A percentile compares a stretch with the other conserved stretches of the same genome.
These are phyloP conservation scores for Vaccinium macrocarpon DNA, from an alignment of 148 eudicot genomes.

Conservation along the genomic window DNA sequence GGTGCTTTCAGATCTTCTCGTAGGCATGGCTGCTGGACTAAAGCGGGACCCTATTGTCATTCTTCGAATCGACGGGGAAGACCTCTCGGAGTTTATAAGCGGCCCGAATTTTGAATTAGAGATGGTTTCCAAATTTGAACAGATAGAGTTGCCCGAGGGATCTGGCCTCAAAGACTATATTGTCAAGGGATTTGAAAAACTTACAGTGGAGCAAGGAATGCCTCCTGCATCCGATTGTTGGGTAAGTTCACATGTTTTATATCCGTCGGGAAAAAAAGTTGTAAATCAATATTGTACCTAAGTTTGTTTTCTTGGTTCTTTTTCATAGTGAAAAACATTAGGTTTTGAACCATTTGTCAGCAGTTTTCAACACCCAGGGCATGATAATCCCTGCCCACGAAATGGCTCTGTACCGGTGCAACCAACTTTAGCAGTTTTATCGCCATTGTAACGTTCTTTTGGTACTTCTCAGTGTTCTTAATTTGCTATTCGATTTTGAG, in stretches of 20 bases:
- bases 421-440: not conserved
- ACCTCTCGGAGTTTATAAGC: slow-evolving; percentile 60
- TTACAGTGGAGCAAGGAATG: slow-evolving; percentile 80
- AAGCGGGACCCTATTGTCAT: slow-evolving; percentile 88
- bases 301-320: not conserved
- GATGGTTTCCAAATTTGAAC: slow-evolving; percentile 47
- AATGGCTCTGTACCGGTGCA: not conserved
- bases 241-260: slow-evolving; percentile 38
- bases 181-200: slow-evolving; percentile 63
- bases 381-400: not conserved
- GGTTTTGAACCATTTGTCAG: not conserved
- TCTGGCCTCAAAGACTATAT: slow-evolving; percentile 39
- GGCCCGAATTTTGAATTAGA: slow-evolving; percentile 59
- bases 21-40: slow-evolving; percentile 94
- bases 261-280: not conserved
- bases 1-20: slow-evolving; percentile 72
- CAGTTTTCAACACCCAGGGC: not conserved
- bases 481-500: not conserved
- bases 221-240: slow-evolving; percentile 86
- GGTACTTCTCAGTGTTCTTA: not conserved
- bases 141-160: slow-evolving; percentile 44
- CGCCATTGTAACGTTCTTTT: not conserved
- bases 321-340: not conserved
- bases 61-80: slow-evolving; percentile 87
- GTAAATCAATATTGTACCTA: not conserved